Conservation (phyloP, 2,329 filamentous ascomycete species). For the Bipolaris bicolor region DNA sequence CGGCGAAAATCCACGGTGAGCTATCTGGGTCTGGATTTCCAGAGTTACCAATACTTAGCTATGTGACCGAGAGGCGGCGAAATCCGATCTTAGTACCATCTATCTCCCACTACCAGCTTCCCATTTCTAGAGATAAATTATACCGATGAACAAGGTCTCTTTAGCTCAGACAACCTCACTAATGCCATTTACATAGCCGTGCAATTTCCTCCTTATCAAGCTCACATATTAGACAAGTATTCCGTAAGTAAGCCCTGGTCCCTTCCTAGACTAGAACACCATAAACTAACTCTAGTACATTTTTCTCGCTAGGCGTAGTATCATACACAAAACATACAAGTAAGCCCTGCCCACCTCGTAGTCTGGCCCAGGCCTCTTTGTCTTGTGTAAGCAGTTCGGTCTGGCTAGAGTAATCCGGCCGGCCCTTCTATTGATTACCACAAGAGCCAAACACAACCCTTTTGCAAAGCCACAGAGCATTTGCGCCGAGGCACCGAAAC, state of each 20-base stretch:
- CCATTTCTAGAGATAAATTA: no score
- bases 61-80: neutral
- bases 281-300: neutral
- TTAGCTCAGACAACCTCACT: no score
- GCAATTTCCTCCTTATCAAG: no score
- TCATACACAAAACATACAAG: no score
- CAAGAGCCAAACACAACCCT: slow-evolving; percentile 1
- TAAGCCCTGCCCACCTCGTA: no score
- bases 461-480: neutral
- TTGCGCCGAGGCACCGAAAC: slow-evolving; percentile 3
- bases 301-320: no score
- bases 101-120: no score
- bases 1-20: neutral
- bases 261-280: neutral
- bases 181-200: no score
- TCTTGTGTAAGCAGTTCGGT: neutral
- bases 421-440: neutral
- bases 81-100: neutral
- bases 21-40: neutral
- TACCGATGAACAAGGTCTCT: no score
- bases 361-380: neutral
- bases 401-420: neutral
- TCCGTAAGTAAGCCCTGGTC: neutral
- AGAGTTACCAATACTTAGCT: neutral
- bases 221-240: neutral